Evolutionary conservation across 2,329 filamentous ascomycete species (phyloP).

Genomic region (Alternaria angustiovoidea): DNA sequence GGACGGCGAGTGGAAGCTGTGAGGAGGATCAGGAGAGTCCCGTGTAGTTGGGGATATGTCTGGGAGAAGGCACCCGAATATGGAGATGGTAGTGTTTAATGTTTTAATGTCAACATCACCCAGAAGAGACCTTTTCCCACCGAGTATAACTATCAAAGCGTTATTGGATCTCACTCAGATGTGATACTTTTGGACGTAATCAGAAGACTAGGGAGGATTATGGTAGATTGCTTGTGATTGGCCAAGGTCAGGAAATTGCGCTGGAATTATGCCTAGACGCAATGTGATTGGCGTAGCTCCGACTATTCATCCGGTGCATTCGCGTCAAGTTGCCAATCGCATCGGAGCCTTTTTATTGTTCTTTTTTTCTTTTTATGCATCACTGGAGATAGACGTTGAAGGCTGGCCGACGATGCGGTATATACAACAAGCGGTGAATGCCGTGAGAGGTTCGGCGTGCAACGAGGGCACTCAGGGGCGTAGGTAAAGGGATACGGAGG

Average conservation of each 20-base stretch:
- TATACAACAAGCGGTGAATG: conserved; percentile 2
- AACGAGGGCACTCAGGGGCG: neutral
- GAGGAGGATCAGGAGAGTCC: conserved; percentile 30
- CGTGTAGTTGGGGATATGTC: conserved; percentile 19
- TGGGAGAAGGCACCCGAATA: neutral
- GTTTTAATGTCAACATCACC: neutral
- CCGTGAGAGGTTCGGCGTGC: neutral
- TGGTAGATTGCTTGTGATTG: conserved; percentile 6
- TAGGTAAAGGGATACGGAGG: neutral
- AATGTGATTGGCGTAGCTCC: conserved; percentile 13
- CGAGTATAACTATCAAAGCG: neutral
- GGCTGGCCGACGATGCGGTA: neutral
- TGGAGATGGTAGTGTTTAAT: neutral
- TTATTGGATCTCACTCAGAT: neutral
- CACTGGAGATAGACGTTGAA: neutral
- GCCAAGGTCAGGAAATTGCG: conserved; percentile 8
- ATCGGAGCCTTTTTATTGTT: neutral
- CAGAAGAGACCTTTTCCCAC: neutral
- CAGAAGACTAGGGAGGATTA: neutral
- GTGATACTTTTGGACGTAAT: neutral
- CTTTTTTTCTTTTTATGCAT: neutral
- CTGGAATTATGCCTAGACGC: conserved; percentile 6
- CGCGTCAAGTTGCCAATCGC: neutral
- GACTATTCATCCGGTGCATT: conserved; percentile 1
- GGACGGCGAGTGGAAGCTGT: conserved; percentile 47